phyloP scores from a whole-genome alignment of 441 rosid genomes.

The Breynia disticha region DNA sequence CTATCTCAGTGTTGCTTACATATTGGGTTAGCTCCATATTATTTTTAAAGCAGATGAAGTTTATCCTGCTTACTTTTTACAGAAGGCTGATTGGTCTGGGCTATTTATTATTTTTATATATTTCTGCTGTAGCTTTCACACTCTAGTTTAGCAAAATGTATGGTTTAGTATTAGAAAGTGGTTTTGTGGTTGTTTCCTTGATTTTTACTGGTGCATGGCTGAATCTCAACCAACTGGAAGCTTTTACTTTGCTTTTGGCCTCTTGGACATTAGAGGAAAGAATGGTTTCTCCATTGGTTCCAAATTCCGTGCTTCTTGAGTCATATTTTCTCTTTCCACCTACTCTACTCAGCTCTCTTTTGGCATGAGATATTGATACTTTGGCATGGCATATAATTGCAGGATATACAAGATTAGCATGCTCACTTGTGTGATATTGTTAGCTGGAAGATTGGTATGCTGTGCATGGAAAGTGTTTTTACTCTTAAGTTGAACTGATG shows the following conservation, averaged over 20 bases:
- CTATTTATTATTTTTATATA: constrained; percentile 6
- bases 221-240: constrained; percentile 12
- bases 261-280: constrained; percentile 21
- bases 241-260: constrained; percentile 9
- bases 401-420: constrained; percentile 64
- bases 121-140: constrained; percentile 13
- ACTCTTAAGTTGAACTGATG: constrained; percentile 43
- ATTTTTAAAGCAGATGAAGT: constrained; percentile 13
- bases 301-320: constrained; percentile 16
- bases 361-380: constrained; percentile 42
- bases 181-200: constrained; percentile 14
- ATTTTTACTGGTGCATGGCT: constrained; percentile 19
- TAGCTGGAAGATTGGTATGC: constrained; percentile 75
- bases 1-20: constrained; percentile 13
- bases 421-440: constrained; percentile 54
- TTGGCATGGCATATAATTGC: constrained; percentile 78
- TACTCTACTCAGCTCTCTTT: constrained; percentile 25
- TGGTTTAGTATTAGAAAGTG: constrained; percentile 14
- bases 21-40: background rate
- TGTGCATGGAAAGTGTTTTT: constrained; percentile 64
- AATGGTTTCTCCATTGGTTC: constrained; percentile 19
- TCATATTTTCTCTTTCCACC: constrained; percentile 29
- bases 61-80: constrained; percentile 16
- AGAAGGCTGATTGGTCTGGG: constrained; percentile 20
- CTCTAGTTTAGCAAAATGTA: constrained; percentile 9